Base-by-base conservation (phyloP, 345 rosid genomes). In the Sisymbrium altissimum region DNA sequence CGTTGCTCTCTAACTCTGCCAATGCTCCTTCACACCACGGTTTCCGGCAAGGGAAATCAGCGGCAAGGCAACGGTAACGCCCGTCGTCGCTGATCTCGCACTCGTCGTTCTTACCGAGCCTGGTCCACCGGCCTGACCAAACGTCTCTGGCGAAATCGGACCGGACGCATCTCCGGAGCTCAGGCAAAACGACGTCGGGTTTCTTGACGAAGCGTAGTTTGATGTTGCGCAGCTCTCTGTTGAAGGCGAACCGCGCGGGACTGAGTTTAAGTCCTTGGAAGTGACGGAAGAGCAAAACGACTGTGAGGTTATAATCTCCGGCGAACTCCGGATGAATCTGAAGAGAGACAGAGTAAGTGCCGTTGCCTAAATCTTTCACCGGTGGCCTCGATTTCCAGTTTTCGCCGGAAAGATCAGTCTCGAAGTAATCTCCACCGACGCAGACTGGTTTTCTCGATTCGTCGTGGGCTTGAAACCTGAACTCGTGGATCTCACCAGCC, bases 111-210 rank as follows among this genome's bases (percentile, higher is more conserved):
- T 70, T 83, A 1, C 88, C 96, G 62, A 86, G 96, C 66, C 92
- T 83, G 2, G 91, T 88, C 98, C 98, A 93, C 69, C 98, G 83
- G 7, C 98, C 98, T 4, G 83, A 67, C 98, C 98, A 93, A 17
- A 85, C 77, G 49, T 89, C 85, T 72, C 70, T 81, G n/a, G 0
- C 9, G 56, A 93, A 91, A 78, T 91, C 97, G 6, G 90, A 80
- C 66, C 35, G 50, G 38, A 49, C 19, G 64, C 98, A 93, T 38
- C 46, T 18, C 23, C 68, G 66, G 4, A 93, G 67, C 19, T 73
- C 77, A 9, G 96, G 88, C 44, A 93, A 75, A 40, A 35, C 43
- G 36, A 78, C 76, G 39, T 55, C 29, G 41, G 70, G 33, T 56
- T 75, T 80, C 13, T 61, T n/a, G 32, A 61, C 39, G 55, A 93